Conservation (phyloP, 192 early-diverging fungal genomes). For the Coemansia sp. region DNA sequence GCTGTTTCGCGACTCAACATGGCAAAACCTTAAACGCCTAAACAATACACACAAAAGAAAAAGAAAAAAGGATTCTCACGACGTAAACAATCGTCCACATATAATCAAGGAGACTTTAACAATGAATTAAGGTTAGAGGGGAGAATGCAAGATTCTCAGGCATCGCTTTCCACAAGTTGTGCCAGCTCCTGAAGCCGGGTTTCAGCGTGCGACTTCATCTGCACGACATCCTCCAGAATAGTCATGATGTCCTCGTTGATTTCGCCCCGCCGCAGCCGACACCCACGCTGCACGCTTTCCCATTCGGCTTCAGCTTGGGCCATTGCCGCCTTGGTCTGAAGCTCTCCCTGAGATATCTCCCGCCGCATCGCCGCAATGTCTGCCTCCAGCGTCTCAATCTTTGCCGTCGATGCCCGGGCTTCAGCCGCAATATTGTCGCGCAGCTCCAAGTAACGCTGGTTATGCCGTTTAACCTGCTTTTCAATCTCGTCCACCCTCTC, state of each 20-base stretch:
- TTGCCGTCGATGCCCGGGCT: slow-evolving; percentile 29
- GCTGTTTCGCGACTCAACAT: background rate
- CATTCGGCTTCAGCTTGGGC: slow-evolving; percentile 47
- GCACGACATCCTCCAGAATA: slow-evolving; percentile 38
- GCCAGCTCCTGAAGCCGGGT: slow-evolving; percentile 37
- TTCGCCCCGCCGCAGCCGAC: slow-evolving; percentile 42
- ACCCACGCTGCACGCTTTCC: slow-evolving; percentile 53
- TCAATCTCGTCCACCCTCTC: slow-evolving; percentile 49
- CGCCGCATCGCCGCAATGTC: slow-evolving; percentile 50
- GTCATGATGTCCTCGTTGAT: slow-evolving; percentile 46
- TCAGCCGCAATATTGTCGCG: slow-evolving; percentile 41
- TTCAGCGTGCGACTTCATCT: slow-evolving; percentile 39
- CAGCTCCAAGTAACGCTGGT: slow-evolving; percentile 47
- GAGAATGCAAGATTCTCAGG: background rate
- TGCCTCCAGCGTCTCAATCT: slow-evolving; percentile 52
- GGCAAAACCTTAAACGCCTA: background rate
- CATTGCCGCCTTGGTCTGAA: slow-evolving; percentile 44
- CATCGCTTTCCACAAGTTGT: slow-evolving; percentile 29
- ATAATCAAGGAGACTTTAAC: background rate
- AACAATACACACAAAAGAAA: slow-evolving; percentile 1
- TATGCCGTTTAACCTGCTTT: slow-evolving; percentile 44
- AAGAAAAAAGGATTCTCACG: background rate
- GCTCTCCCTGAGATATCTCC: slow-evolving; percentile 44
- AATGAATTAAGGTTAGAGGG: background rate
- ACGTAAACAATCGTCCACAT: background rate